Evolutionary conservation across 1,284 basidiomycete species (phyloP).

Genomic region (Cystobasidium pallidum): DNA sequence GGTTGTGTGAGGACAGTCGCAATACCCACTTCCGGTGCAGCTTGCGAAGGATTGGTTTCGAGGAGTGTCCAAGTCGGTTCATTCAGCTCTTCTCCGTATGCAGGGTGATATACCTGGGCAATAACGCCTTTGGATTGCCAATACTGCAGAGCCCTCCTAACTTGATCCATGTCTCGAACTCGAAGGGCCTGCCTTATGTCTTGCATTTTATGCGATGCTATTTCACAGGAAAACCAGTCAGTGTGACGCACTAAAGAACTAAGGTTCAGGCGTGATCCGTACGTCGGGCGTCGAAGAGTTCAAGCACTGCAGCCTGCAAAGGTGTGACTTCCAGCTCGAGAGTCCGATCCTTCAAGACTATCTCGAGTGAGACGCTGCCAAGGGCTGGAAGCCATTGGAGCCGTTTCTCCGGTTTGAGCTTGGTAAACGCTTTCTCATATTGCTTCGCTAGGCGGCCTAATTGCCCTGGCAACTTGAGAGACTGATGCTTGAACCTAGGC

Average conservation of each 20-base stretch:
- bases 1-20: neutral
- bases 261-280: conserved; percentile 43
- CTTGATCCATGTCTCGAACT: conserved; percentile 65
- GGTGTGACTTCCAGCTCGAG: conserved; percentile 77
- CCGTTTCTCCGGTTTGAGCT: conserved; percentile 86
- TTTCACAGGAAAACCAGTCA: conserved; percentile 6
- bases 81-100: neutral
- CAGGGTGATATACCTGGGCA: conserved; percentile 54
- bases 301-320: conserved; percentile 83
- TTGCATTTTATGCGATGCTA: conserved; percentile 71
- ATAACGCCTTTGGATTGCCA: conserved; percentile 83
- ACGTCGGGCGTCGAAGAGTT: conserved; percentile 77
- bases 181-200: conserved; percentile 69
- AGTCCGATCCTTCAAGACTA: conserved; percentile 77
- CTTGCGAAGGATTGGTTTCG: conserved; percentile 4
- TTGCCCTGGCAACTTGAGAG: conserved; percentile 7
- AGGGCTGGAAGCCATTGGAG: conserved; percentile 83
- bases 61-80: conserved; percentile 13
- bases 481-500: conserved; percentile 71
- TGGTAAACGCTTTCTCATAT: conserved; percentile 74
- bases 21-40: neutral
- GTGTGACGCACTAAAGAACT: neutral
- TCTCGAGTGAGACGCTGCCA: conserved; percentile 74
- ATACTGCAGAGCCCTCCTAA: conserved; percentile 73
- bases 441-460: conserved; percentile 65